A percentile compares a stretch with the other conserved stretches of the same genome.
These are phyloP conservation scores for Rhododendron mucronatum DNA, from an alignment of 148 eudicot species.

Conservation along the genomic window DNA sequence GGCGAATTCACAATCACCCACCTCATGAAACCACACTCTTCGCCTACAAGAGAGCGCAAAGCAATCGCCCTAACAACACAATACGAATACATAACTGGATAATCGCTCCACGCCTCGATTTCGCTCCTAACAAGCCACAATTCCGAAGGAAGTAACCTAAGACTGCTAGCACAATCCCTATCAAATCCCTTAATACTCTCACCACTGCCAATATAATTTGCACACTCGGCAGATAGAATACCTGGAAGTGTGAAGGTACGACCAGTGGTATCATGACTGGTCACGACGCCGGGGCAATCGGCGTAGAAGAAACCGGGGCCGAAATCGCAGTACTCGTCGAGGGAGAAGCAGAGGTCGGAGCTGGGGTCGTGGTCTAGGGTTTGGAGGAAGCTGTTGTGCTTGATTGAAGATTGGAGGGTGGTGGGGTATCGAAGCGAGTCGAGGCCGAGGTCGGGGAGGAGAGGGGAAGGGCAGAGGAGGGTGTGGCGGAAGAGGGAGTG, in stretches of 20 bases:
- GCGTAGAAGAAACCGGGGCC: constrained; percentile 54
- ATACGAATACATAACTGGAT: constrained; percentile 46
- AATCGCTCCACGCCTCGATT: constrained; percentile 58
- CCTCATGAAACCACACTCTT: constrained; percentile 25
- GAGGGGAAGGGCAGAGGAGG: constrained; percentile 37
- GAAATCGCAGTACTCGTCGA: constrained; percentile 41
- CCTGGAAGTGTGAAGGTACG: constrained; percentile 57
- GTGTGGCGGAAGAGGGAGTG: constrained; percentile 58
- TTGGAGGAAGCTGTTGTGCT: constrained; percentile 30
- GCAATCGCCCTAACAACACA: constrained; percentile 34
- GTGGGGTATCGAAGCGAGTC: constrained; percentile 45
- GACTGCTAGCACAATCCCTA: not conserved
- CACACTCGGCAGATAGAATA: constrained; percentile 54
- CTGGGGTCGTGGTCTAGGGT: constrained; percentile 23
- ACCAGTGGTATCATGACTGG: constrained; percentile 11
- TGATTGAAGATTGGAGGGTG: constrained; percentile 33
- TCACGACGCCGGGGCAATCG: constrained; percentile 68
- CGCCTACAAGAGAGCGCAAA: constrained; percentile 20
- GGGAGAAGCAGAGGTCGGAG: constrained; percentile 52
- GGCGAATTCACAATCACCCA: constrained; percentile 74
- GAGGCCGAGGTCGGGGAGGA: constrained; percentile 6
- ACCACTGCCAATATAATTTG: constrained; percentile 30
- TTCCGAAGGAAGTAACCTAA: constrained; percentile 71
- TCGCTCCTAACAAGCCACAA: constrained; percentile 53
- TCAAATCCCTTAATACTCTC: constrained; percentile 15